Conservation (phyloP, 768 basidiomycete genomes). For the Calvatia gigantea region DNA sequence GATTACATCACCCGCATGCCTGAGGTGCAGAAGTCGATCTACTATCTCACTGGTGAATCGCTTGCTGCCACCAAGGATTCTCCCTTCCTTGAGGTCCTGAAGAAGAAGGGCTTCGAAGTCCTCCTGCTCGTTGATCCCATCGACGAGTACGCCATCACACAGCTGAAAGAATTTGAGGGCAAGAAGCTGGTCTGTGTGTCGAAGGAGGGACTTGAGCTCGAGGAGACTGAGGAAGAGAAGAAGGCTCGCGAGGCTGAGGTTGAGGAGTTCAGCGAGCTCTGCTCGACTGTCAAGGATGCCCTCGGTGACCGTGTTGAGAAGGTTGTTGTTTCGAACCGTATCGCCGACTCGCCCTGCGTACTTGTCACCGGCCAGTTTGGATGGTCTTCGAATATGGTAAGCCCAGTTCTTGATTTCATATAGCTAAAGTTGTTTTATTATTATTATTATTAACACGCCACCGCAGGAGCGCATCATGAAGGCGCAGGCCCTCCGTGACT, state of each 20-base stretch:
- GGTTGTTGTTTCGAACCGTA: conserved; percentile 96
- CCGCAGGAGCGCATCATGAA: conserved; percentile 94
- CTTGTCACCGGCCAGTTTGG: conserved; percentile 99
- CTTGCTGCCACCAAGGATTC: conserved; percentile 88
- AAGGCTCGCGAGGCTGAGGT: conserved; percentile 81
- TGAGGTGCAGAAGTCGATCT: conserved; percentile 97
- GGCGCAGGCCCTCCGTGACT: conserved; percentile 94
- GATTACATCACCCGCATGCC: conserved; percentile 99
- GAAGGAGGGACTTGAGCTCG: conserved; percentile 98
- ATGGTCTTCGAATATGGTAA: conserved; percentile 98
- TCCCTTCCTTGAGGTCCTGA: conserved; percentile 98
- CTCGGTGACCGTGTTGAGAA: conserved; percentile 99
- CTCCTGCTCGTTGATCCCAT: conserved; percentile 97
- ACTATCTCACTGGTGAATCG: conserved; percentile 99
- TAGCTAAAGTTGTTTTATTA: background rate
- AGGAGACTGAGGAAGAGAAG: conserved; percentile 99
- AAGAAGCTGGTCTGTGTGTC: conserved; percentile 98
- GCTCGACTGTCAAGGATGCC: conserved; percentile 94
- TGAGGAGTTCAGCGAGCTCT: conserved; percentile 80
- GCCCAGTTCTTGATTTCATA: conserved; percentile 18
- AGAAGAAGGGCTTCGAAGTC: conserved; percentile 99
- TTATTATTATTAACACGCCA: conserved; percentile 5
- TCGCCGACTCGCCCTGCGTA: conserved; percentile 94
- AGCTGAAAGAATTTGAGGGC: conserved; percentile 98
- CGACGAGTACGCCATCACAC: conserved; percentile 97